Evolutionary conservation across 1,284 basidiomycete species (phyloP), one percentile per base, ranked within the genome.

Genomic region (Volvariella volvacea): DNA sequence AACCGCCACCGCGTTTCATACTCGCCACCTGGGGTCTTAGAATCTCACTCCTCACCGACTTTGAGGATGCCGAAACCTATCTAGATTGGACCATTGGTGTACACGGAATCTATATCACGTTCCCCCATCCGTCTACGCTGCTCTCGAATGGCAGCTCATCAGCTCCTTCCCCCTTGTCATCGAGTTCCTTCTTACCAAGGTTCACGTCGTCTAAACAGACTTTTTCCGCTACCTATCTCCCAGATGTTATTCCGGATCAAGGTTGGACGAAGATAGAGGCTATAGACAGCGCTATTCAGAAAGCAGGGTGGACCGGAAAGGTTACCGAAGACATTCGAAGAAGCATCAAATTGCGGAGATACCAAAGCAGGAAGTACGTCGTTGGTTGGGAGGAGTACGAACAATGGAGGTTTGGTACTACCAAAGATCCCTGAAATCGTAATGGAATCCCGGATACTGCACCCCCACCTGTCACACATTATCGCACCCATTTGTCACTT

Each of bases 201-300:
- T 53, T 78, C 37, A 66, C 67, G 15, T 36, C 34, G 6, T 72
- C 74, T 39, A 77, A 66, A 56, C 76, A 78, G 45, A 70, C 72
- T 2, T 82, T 96, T 52, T 81, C 81, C 2, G 94, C 94, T 2
- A 95, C 91, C 1, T 99, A 96, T 63, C 75, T 99, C n/a, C 95
- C 95, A 2, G 86, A 98, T 49, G 87, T 99, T 43, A 85, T 89
- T 33, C 78, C 83, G 0, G 92, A 92, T 41, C 95, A 98, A 65
- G 92, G 90, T 2, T 99, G 95, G 95, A 79, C 83, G 47, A 88
- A 88, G 71, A 68, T 83, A 43, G 88, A 96, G 59, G 85, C 95
- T 1, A 70, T 99, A 36, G 84, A 94, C 54, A 91, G 83, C 54
- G 92, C 92, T 12, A 92, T 98, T 50, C 78, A 80, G 48, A 99